Conservation (phyloP, 176 grass and related monocot genomes). For the Eremochloa ophiuroides region DNA sequence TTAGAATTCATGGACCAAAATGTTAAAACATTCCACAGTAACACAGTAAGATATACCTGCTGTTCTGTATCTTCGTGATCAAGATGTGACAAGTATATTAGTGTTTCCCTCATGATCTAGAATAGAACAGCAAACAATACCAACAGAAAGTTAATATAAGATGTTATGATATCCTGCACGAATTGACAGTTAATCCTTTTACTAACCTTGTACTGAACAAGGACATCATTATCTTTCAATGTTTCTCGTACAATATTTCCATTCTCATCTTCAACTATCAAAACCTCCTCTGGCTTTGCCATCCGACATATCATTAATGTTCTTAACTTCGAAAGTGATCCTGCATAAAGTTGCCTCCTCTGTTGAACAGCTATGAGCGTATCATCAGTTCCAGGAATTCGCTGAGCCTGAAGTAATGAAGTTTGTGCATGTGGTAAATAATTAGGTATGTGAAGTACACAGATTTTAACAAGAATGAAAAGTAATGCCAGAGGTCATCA, state of each 20-base stretch:
- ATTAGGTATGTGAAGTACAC: background rate
- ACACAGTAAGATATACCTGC: constrained; percentile 36
- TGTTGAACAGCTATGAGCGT: constrained; percentile 43
- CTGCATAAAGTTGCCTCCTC: constrained; percentile 59
- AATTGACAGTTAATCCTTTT: background rate
- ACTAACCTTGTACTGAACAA: constrained; percentile 77
- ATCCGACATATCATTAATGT: constrained; percentile 77
- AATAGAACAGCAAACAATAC: background rate
- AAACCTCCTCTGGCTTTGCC: constrained; percentile 77
- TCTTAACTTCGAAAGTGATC: constrained; percentile 58
- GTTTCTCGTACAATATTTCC: constrained; percentile 79
- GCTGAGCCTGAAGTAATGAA: constrained; percentile 23
- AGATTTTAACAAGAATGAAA: background rate
- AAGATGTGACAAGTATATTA: constrained; percentile 74
- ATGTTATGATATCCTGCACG: background rate
- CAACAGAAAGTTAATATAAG: background rate
- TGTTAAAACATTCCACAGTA: background rate
- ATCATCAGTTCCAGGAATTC: constrained; percentile 45
- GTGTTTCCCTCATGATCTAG: constrained; percentile 81
- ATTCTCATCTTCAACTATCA: constrained; percentile 81
- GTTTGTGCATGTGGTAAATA: background rate
- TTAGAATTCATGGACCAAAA: background rate
- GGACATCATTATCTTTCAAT: constrained; percentile 76
- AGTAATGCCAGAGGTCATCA: background rate
- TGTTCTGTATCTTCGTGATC: constrained; percentile 74